Evolutionary conservation across 164 flowering plant genomes (phyloP).

Genomic region (Buxus sempervirens): DNA sequence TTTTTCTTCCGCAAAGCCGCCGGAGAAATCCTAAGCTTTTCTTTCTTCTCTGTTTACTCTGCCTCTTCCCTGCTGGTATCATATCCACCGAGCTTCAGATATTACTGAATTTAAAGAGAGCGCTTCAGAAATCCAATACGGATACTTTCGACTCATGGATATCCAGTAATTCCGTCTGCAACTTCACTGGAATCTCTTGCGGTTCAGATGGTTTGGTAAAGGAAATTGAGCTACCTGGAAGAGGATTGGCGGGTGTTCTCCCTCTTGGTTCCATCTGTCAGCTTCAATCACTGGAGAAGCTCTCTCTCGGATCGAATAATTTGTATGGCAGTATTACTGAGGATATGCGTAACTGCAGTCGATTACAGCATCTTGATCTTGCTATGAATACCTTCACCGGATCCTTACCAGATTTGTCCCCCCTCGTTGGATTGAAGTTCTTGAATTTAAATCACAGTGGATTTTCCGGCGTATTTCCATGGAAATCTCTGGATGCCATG

Average conservation of each 20-base stretch:
- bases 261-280: slow-evolving; percentile 50
- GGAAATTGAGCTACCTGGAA: slow-evolving; percentile 36
- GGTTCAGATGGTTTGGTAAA: slow-evolving; percentile 29
- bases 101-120: slow-evolving; percentile 41
- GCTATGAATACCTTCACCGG: slow-evolving; percentile 46
- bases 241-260: slow-evolving; percentile 32
- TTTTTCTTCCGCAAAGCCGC: too few relatives aligned
- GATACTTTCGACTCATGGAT: slow-evolving; percentile 43
- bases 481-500: slow-evolving; percentile 45
- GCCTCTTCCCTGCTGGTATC: neutral
- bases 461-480: slow-evolving; percentile 66
- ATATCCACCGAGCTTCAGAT: slow-evolving; percentile 31
- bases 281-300: slow-evolving; percentile 37
- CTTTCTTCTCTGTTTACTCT: slow-evolving; percentile 6
- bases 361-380: slow-evolving; percentile 46
- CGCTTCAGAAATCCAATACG: slow-evolving; percentile 25
- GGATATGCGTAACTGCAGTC: slow-evolving; percentile 40
- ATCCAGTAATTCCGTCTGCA: slow-evolving; percentile 24
- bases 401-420: slow-evolving; percentile 45
- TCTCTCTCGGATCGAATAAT: slow-evolving; percentile 40
- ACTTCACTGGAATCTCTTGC: slow-evolving; percentile 61
- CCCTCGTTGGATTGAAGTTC: slow-evolving; percentile 24
- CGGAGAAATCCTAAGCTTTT: neutral
- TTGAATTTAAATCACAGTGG: slow-evolving; percentile 44
- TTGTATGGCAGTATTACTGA: slow-evolving; percentile 36